Percentiles rank a stretch among this genome's conserved stretches.
These are phyloP conservation scores for Colletotrichum scovillei DNA, from an alignment of 2,329 filamentous ascomycete genomes.

Conservation along the genomic window DNA sequence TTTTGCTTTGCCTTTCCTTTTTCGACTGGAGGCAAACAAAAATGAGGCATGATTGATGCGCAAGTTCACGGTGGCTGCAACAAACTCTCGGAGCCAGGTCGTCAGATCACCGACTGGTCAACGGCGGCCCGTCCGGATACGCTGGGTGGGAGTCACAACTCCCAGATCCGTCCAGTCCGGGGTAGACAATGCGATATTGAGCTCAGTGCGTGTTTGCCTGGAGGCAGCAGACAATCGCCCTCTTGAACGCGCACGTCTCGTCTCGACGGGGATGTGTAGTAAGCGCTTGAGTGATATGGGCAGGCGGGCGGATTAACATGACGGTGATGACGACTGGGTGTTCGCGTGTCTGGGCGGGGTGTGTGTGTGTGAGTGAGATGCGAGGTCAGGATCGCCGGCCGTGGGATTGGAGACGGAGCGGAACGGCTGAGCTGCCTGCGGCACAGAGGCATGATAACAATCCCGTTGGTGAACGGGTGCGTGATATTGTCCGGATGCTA, in stretches of 20 bases:
- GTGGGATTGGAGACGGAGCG: background rate
- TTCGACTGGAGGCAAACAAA: background rate
- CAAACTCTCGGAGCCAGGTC: background rate
- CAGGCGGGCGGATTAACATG: background rate
- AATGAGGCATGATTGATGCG: background rate
- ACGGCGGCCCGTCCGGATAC: background rate
- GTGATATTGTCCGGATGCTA: background rate
- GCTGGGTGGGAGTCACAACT: slow-evolving; percentile 2
- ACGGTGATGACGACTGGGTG: slow-evolving; percentile 20
- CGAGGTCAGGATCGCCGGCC: background rate
- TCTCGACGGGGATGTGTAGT: background rate
- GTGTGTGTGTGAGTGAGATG: background rate
- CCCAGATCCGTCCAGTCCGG: background rate
- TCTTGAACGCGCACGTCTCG: background rate
- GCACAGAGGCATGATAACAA: slow-evolving; percentile 3
- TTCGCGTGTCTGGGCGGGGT: background rate
- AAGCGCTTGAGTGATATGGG: slow-evolving; percentile 18
- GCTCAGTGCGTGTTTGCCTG: background rate
- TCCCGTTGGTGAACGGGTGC: background rate
- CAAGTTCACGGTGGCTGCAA: slow-evolving; percentile 14
- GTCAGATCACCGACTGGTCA: slow-evolving; percentile 5
- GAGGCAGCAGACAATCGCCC: slow-evolving; percentile 1
- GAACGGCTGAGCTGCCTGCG: slow-evolving; percentile 12
- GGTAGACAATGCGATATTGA: background rate
- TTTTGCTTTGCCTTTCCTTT: background rate